phyloP scores from a whole-genome alignment of 345 rosid species.

The Salix koriyanagi region DNA sequence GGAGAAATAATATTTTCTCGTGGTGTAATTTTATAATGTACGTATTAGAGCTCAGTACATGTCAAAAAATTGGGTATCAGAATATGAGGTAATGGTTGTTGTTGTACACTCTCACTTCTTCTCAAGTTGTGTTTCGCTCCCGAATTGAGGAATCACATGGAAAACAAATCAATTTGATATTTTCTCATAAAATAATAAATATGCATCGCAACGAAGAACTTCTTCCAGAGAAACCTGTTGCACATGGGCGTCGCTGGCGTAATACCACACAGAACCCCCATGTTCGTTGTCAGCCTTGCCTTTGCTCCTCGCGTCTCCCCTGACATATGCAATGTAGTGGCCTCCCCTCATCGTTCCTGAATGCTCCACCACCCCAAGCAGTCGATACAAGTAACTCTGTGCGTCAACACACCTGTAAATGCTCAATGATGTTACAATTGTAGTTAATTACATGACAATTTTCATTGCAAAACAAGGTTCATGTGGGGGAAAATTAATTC shows the following conservation, averaged over 20 bases:
- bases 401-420: slow-evolving; percentile 38
- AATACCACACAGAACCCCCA: slow-evolving; percentile 58
- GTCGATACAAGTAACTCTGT: slow-evolving; percentile 44
- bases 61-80: slow-evolving; percentile 24
- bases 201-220: slow-evolving; percentile 82
- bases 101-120: slow-evolving; percentile 39
- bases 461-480: neutral
- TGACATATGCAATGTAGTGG: slow-evolving; percentile 82
- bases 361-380: slow-evolving; percentile 87
- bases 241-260: slow-evolving; percentile 63
- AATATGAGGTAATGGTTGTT: slow-evolving; percentile 20
- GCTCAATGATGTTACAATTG: neutral
- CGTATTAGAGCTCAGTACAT: slow-evolving; percentile 9
- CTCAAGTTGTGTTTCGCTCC: neutral
- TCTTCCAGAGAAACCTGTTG: slow-evolving; percentile 64
- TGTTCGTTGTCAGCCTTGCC: slow-evolving; percentile 26
- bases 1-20: slow-evolving; percentile 6
- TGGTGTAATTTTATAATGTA: slow-evolving; percentile 17
- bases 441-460: neutral
- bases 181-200: slow-evolving; percentile 79
- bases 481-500: neutral
- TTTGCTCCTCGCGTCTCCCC: slow-evolving; percentile 43
- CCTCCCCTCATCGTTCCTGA: slow-evolving; percentile 90
- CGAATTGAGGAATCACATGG: neutral
- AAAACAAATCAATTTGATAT: slow-evolving; percentile 23